Evolutionary conservation across 2,329 filamentous ascomycete genomes (phyloP).

Genomic region (Cladophialophora immunda): DNA sequence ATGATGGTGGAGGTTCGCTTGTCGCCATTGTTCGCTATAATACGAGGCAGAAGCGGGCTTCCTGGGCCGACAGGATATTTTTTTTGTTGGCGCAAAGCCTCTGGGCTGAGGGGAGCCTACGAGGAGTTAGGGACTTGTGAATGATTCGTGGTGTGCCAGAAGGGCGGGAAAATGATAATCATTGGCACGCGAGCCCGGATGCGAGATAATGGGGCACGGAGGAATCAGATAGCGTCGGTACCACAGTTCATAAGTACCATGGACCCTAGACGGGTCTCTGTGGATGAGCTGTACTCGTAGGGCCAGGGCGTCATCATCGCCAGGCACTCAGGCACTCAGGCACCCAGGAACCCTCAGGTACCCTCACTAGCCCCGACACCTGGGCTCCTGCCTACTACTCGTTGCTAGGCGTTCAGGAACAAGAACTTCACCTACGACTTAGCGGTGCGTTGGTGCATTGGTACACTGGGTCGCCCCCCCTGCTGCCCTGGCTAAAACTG

Average conservation of each 20-base stretch:
- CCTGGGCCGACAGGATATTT: not conserved
- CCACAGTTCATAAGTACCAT: conserved; percentile 4
- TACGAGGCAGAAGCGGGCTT: conserved; percentile 21
- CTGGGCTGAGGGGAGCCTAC: conserved; percentile 2
- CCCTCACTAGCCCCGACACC: not conserved
- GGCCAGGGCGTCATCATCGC: not conserved
- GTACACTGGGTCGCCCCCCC: not conserved
- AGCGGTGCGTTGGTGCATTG: not conserved
- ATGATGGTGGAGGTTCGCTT: conserved; percentile 8
- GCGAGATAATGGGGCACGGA: not conserved
- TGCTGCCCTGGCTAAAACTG: conserved; percentile 2
- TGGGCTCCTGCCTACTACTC: not conserved
- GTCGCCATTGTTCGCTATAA: conserved; percentile 13
- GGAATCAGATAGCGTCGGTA: not conserved
- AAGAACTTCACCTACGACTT: too few species aligned
- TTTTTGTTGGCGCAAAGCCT: conserved; percentile 2
- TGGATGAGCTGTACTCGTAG: not conserved
- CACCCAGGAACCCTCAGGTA: not conserved
- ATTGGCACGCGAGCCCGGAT: conserved; percentile 19
- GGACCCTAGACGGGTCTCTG: not conserved
- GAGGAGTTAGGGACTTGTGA: not conserved
- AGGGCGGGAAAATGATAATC: conserved; percentile 7
- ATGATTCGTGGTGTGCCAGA: conserved; percentile 8
- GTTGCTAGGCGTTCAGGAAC: not conserved
- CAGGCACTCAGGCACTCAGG: conserved; percentile 3